A percentile compares a stretch with the other conserved stretches of the same genome.
Conservation (phyloP, 2,329 filamentous ascomycete genomes). For the Aspergillus sp. region DNA sequence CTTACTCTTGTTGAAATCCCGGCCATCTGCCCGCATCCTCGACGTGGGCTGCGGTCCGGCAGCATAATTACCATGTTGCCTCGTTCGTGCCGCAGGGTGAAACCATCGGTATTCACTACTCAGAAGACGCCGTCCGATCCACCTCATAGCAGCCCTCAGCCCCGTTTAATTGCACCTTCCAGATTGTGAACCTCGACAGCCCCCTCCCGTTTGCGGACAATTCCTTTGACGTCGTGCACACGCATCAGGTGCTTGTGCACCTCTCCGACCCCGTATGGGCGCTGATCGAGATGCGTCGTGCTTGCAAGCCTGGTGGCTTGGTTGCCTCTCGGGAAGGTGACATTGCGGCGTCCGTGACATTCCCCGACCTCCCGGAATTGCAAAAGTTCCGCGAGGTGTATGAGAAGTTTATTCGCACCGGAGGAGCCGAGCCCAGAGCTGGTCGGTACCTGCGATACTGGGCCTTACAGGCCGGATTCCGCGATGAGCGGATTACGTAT, state of each 20-base stretch:
- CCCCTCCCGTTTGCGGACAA: slow-evolving; percentile 38
- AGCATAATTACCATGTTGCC: slow-evolving; percentile 38
- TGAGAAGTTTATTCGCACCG: slow-evolving; percentile 17
- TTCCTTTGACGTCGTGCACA: slow-evolving; percentile 53
- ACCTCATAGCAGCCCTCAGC: slow-evolving; percentile 24
- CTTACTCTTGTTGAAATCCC: slow-evolving; percentile 24
- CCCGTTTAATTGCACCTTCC: slow-evolving; percentile 22
- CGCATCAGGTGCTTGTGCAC: slow-evolving; percentile 52
- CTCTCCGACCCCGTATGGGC: slow-evolving; percentile 44
- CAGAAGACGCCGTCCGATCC: slow-evolving; percentile 18
- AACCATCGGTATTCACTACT: slow-evolving; percentile 29
- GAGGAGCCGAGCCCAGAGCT: slow-evolving; percentile 24
- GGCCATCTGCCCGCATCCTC: slow-evolving; percentile 30
- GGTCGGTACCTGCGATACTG: slow-evolving; percentile 1
- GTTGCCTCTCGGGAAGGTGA: slow-evolving; percentile 40
- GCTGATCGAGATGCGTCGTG: slow-evolving; percentile 47
- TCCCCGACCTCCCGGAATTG: slow-evolving; percentile 19
- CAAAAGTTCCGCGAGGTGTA: slow-evolving; percentile 18
- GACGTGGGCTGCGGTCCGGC: slow-evolving; percentile 39
- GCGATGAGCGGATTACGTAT: background rate
- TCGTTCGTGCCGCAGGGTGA: slow-evolving; percentile 30
- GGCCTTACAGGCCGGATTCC: background rate
- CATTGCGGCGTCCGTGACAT: slow-evolving; percentile 21
- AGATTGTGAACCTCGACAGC: slow-evolving; percentile 33
- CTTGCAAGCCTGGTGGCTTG: slow-evolving; percentile 46